Conservation (phyloP, 257 asterid species). For the Solanum infundibuliforme region DNA sequence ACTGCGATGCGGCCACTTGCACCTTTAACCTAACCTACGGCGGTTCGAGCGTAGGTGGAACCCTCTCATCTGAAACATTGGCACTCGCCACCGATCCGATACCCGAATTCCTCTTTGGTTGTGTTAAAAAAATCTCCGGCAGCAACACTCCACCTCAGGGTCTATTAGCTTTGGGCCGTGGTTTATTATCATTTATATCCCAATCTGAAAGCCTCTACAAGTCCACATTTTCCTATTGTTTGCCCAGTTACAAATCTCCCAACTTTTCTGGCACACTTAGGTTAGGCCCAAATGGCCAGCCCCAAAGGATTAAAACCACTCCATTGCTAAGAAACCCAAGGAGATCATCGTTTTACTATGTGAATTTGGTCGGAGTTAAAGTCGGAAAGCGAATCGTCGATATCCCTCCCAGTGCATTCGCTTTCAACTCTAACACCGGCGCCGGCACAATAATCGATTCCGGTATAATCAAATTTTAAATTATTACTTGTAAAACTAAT, state of each 20-base stretch:
- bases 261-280: slow-evolving; percentile 50
- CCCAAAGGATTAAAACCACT: slow-evolving; percentile 46
- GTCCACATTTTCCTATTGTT: slow-evolving; percentile 75
- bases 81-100: slow-evolving; percentile 49
- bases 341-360: slow-evolving; percentile 70
- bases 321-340: slow-evolving; percentile 56
- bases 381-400: slow-evolving; percentile 40
- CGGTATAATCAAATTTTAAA: slow-evolving; percentile 14
- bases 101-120: slow-evolving; percentile 47
- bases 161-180: slow-evolving; percentile 64
- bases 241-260: slow-evolving; percentile 57
- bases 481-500: background rate
- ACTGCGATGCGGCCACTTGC: slow-evolving; percentile 37
- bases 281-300: slow-evolving; percentile 67
- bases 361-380: slow-evolving; percentile 44
- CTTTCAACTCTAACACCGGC: slow-evolving; percentile 54
- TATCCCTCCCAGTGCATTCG: slow-evolving; percentile 47
- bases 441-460: slow-evolving; percentile 80
- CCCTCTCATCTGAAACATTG: slow-evolving; percentile 45
- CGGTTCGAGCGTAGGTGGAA: slow-evolving; percentile 41
- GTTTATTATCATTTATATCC: slow-evolving; percentile 48
- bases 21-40: slow-evolving; percentile 68
- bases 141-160: slow-evolving; percentile 65
- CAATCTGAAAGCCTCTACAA: slow-evolving; percentile 46
- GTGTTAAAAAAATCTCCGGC: slow-evolving; percentile 41